These are phyloP conservation scores for Colletotrichum sp. DNA, from an alignment of 2,329 filamentous ascomycete species.

Conservation along the genomic window DNA sequence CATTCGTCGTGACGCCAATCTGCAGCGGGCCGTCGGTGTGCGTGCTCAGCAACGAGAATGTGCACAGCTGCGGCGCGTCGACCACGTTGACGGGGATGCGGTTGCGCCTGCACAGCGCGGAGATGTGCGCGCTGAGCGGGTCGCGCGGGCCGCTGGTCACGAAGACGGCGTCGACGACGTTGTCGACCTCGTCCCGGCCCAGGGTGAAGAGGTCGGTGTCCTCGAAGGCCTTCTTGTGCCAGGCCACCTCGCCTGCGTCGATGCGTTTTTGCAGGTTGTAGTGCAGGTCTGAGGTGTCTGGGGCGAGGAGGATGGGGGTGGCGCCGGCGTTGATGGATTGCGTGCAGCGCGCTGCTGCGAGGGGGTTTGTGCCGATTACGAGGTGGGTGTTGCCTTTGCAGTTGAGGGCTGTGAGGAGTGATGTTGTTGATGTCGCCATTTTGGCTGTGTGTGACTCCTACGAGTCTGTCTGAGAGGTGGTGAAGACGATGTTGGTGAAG, in stretches of 20 bases:
- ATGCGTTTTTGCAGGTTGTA: slow-evolving; percentile 66
- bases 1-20: slow-evolving; percentile 94
- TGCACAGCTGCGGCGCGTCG: slow-evolving; percentile 85
- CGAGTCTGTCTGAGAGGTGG: background rate
- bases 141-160: slow-evolving; percentile 68
- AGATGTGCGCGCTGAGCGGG: slow-evolving; percentile 64
- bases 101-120: slow-evolving; percentile 74
- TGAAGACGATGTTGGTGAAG: background rate
- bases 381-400: slow-evolving; percentile 78
- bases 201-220: slow-evolving; percentile 76
- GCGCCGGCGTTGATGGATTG: slow-evolving; percentile 86
- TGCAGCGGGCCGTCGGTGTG: slow-evolving; percentile 91
- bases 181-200: slow-evolving; percentile 79
- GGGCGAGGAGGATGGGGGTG: slow-evolving; percentile 77
- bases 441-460: background rate
- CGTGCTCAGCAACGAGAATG: slow-evolving; percentile 88
- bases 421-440: slow-evolving; percentile 29
- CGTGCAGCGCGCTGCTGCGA: slow-evolving; percentile 83
- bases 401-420: slow-evolving; percentile 76
- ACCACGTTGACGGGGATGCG: slow-evolving; percentile 93
- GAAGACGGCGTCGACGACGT: slow-evolving; percentile 90
- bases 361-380: slow-evolving; percentile 82
- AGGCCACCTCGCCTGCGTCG: slow-evolving; percentile 69
- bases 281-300: slow-evolving; percentile 64
- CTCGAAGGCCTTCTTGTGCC: slow-evolving; percentile 70